These are phyloP conservation scores for Ceratocystis cacaofunesta DNA, from an alignment of 2,329 filamentous ascomycete species.

Conservation along the genomic window DNA sequence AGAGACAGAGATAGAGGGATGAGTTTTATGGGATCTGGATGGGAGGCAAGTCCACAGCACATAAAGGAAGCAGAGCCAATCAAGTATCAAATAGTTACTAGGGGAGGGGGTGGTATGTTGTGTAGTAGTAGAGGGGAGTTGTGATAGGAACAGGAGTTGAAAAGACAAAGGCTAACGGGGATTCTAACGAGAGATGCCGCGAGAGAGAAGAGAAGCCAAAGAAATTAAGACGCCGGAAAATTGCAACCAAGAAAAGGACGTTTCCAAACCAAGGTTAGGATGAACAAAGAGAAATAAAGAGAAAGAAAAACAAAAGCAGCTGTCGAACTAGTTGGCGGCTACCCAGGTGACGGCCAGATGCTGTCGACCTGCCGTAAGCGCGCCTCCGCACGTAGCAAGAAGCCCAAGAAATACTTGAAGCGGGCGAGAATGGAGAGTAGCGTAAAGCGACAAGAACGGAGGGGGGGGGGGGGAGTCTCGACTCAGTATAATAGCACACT, in stretches of 20 bases:
- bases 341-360: constrained; percentile 4
- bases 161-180: background rate
- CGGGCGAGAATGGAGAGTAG: background rate
- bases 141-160: background rate
- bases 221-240: background rate
- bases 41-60: background rate
- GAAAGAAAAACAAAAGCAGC: background rate
- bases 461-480: background rate
- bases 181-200: background rate
- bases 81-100: background rate
- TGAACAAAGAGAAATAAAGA: background rate
- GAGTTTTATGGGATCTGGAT: background rate
- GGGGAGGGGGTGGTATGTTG: background rate
- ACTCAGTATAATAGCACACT: background rate
- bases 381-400: background rate
- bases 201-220: background rate
- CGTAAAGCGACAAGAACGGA: background rate
- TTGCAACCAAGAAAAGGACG: background rate
- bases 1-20: background rate
- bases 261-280: background rate
- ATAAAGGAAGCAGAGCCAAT: background rate
- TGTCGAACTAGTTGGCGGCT: background rate
- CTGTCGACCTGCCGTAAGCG: constrained; percentile 5
- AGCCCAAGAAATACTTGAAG: background rate
- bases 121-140: background rate